Evolutionary conservation across 228 moss, liverwort and hornwort species (phyloP), one percentile per base, ranked within the genome.

Genomic region (Sphagnum fallax): DNA sequence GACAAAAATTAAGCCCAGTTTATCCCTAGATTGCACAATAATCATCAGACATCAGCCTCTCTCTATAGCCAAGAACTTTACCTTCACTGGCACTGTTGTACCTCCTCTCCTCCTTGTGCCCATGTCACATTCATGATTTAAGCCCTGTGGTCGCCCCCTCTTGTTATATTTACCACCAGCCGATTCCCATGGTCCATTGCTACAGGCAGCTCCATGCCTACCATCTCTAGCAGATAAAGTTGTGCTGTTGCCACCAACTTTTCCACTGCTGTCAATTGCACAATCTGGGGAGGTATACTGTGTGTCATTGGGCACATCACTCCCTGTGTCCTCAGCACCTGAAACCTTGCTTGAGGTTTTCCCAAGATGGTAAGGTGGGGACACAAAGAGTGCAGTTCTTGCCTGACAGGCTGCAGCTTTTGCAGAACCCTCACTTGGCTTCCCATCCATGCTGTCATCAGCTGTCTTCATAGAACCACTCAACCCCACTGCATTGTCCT

Each of bases 141-240:
- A 89, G 14, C 77, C 80, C 49, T 84, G 86, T 13, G 87, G 81
- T 32, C 32, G 32, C 32, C 92, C 92, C 73, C 92, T 84, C 81
- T 92, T 96, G 66, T 88, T 89, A 0, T 72, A 62, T 67, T 89
- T 96, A 16, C 71, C 69, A 65, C 72, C 82, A 0, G 61, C 69
- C 58, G 8, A 64, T 50, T 73, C 87, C 6, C 72, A 70, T 4
- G 80, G 64, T 4, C 63, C 65, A 13, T 15, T 73, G 13, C 78
- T 87, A 65, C 77, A 71, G 0, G 84, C 87, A 61, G 75, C 89
- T 66, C 87, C 94, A 47, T 79, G 68, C 18, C 72, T 88, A 60
- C 79, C 77, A 61, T 90, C 91, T 67, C 87, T 84, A 50, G 65
- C 77, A 52, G 63, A 71, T 8, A 71, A 52, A 47, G 48, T 8